Conservation (phyloP, 352 stramenopile species). For the Plasmopara viticola region DNA sequence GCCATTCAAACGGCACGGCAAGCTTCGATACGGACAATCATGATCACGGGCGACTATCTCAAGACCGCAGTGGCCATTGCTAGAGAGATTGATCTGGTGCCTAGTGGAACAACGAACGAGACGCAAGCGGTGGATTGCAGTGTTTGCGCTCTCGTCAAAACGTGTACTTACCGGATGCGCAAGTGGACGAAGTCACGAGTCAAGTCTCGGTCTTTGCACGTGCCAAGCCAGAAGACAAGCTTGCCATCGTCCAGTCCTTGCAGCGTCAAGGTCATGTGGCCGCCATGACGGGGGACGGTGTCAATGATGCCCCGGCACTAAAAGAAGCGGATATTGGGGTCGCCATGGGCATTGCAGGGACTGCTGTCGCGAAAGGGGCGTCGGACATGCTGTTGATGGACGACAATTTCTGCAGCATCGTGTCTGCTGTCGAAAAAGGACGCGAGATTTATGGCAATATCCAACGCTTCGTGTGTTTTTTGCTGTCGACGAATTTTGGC, state of each 20-base stretch:
- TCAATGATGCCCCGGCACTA: slow-evolving; percentile 96
- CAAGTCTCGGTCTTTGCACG: slow-evolving; percentile 89
- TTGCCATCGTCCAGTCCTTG: slow-evolving; percentile 91
- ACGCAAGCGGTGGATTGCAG: slow-evolving; percentile 64
- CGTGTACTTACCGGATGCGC: slow-evolving; percentile 42
- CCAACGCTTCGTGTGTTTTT: slow-evolving; percentile 95
- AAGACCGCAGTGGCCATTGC: slow-evolving; percentile 93
- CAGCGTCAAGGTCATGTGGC: slow-evolving; percentile 81
- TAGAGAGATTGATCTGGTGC: slow-evolving; percentile 85
- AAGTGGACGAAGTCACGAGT: slow-evolving; percentile 84
- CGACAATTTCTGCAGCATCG: slow-evolving; percentile 97
- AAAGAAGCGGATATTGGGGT: slow-evolving; percentile 94
- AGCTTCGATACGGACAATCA: slow-evolving; percentile 66
- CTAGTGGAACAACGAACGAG: slow-evolving; percentile 32
- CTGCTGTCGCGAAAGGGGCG: slow-evolving; percentile 95
- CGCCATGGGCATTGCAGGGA: slow-evolving; percentile 96
- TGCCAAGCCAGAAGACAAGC: slow-evolving; percentile 93
- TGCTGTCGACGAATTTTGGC: slow-evolving; percentile 95
- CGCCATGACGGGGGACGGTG: slow-evolving; percentile 97
- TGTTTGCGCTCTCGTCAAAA: slow-evolving; percentile 41
- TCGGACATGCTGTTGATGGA: slow-evolving; percentile 97
- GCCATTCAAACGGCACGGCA: slow-evolving; percentile 49
- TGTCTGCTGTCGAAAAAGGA: slow-evolving; percentile 93
- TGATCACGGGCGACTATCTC: slow-evolving; percentile 93
- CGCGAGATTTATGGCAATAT: slow-evolving; percentile 97